Evolutionary conservation across 2,329 filamentous ascomycete genomes (phyloP).

Genomic region (Phialophora macrospora): DNA sequence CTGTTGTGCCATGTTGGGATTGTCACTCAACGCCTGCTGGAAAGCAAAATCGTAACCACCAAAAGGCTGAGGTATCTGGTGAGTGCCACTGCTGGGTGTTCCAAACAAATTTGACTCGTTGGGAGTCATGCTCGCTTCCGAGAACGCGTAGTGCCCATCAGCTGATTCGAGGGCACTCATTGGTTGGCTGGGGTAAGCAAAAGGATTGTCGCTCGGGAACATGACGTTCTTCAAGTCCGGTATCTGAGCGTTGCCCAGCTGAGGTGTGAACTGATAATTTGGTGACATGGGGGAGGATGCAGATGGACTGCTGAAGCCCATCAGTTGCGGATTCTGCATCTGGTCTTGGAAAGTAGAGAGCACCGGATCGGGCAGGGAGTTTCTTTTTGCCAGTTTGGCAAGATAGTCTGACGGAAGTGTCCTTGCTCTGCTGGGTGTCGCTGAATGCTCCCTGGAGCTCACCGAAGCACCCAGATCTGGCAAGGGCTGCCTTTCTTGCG

Average conservation of each 20-base stretch:
- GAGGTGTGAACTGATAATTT: slow-evolving; percentile 40
- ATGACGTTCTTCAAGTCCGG: slow-evolving; percentile 57
- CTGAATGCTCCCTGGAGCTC: slow-evolving; percentile 23
- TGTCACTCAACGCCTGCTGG: slow-evolving; percentile 22
- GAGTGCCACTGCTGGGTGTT: slow-evolving; percentile 41
- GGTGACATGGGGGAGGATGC: slow-evolving; percentile 27
- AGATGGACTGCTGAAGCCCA: slow-evolving; percentile 41
- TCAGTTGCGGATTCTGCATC: slow-evolving; percentile 30
- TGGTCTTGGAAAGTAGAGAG: slow-evolving; percentile 39
- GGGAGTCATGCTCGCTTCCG: slow-evolving; percentile 21
- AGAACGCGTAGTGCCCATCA: slow-evolving; percentile 30
- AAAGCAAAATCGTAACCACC: slow-evolving; percentile 24
- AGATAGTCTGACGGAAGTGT: slow-evolving; percentile 37
- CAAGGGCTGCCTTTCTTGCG: slow-evolving; percentile 18
- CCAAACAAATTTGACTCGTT: slow-evolving; percentile 22
- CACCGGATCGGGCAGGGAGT: slow-evolving; percentile 40
- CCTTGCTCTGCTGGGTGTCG: slow-evolving; percentile 29
- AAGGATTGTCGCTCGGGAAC: slow-evolving; percentile 57
- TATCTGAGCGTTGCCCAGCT: slow-evolving; percentile 41
- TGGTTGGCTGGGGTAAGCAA: slow-evolving; percentile 57
- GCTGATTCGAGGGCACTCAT: slow-evolving; percentile 36
- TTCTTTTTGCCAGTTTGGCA: slow-evolving; percentile 34
- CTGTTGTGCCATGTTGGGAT: slow-evolving; percentile 15
- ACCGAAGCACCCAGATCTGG: slow-evolving; percentile 18
- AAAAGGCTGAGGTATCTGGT: slow-evolving; percentile 17